These are phyloP conservation scores for Fusarium sp. DNA, from an alignment of 2,329 filamentous ascomycete species.

Conservation along the genomic window DNA sequence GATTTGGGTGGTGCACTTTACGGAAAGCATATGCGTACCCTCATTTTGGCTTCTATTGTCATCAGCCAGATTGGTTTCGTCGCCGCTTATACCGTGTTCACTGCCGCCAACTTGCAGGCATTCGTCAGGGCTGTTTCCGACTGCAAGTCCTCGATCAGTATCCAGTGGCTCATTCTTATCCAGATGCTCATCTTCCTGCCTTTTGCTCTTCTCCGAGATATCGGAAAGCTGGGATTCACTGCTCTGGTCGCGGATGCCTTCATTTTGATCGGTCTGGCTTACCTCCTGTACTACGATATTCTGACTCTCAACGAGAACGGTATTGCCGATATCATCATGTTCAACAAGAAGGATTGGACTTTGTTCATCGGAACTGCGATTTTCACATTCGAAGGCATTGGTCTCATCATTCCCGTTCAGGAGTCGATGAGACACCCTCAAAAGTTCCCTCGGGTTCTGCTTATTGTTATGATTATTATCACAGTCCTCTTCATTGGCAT, in stretches of 20 bases:
- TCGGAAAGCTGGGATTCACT: slow-evolving; percentile 96
- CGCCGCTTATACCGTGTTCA: slow-evolving; percentile 96
- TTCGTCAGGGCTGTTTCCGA: slow-evolving; percentile 93
- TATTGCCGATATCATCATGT: slow-evolving; percentile 86
- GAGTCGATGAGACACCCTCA: slow-evolving; percentile 93
- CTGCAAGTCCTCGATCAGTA: slow-evolving; percentile 85
- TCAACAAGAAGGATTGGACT: slow-evolving; percentile 94
- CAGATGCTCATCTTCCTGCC: slow-evolving; percentile 96
- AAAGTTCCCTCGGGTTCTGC: slow-evolving; percentile 91
- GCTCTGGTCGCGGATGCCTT: slow-evolving; percentile 94
- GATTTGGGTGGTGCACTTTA: slow-evolving; percentile 95
- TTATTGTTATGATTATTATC: slow-evolving; percentile 93
- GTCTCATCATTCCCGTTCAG: slow-evolving; percentile 97
- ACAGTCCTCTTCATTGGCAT: slow-evolving; percentile 90
- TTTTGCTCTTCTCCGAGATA: slow-evolving; percentile 92
- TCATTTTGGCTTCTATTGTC: slow-evolving; percentile 93
- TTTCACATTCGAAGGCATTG: slow-evolving; percentile 98
- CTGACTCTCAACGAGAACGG: slow-evolving; percentile 82
- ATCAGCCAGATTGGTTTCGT: slow-evolving; percentile 96
- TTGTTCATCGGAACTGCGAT: slow-evolving; percentile 99
- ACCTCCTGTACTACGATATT: slow-evolving; percentile 96
- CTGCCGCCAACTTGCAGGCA: slow-evolving; percentile 92
- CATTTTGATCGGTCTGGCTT: slow-evolving; percentile 90
- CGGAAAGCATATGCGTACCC: slow-evolving; percentile 86
- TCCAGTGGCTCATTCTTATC: slow-evolving; percentile 91